These are phyloP conservation scores for Echites panduratus DNA, from an alignment of 257 asterid species.

Conservation along the genomic window DNA sequence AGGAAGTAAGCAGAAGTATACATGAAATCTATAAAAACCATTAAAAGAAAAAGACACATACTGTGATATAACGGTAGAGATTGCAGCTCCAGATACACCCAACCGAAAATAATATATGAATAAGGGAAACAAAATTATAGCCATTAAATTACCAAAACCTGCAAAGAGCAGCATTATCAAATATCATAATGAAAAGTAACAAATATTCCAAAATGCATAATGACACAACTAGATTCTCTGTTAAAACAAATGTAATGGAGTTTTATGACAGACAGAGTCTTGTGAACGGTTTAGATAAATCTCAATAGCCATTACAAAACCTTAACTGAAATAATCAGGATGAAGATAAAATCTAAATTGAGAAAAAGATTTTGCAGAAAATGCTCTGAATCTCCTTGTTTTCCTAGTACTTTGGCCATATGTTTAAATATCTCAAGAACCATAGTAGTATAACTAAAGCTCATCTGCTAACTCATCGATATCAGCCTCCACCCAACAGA, in stretches of 20 bases:
- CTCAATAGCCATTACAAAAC: not conserved
- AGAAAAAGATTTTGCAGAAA: not conserved
- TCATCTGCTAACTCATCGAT: not conserved
- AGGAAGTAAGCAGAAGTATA: constrained; percentile 15
- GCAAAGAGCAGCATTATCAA: constrained; percentile 28
- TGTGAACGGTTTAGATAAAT: not conserved
- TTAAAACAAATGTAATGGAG: not conserved
- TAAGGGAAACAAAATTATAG: constrained; percentile 71
- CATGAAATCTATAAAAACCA: constrained; percentile 2
- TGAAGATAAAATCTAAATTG: not conserved
- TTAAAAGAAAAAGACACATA: constrained; percentile 31
- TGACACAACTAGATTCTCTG: not conserved
- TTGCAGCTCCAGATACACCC: constrained; percentile 97
- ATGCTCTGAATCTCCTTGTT: not conserved
- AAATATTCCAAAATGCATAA: constrained; percentile 5
- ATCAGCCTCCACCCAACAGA: not conserved
- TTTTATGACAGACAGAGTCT: not conserved
- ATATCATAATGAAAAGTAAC: constrained; percentile 6
- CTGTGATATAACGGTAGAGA: constrained; percentile 89
- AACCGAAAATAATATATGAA: constrained; percentile 52
- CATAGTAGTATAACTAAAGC: not conserved
- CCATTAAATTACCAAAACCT: constrained; percentile 81
- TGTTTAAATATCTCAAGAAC: not conserved
- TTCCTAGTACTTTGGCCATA: not conserved
- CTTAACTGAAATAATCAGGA: not conserved